Evolutionary conservation across 176 grass and related monocot genomes (phyloP).

Genomic region (Raddia distichophylla): DNA sequence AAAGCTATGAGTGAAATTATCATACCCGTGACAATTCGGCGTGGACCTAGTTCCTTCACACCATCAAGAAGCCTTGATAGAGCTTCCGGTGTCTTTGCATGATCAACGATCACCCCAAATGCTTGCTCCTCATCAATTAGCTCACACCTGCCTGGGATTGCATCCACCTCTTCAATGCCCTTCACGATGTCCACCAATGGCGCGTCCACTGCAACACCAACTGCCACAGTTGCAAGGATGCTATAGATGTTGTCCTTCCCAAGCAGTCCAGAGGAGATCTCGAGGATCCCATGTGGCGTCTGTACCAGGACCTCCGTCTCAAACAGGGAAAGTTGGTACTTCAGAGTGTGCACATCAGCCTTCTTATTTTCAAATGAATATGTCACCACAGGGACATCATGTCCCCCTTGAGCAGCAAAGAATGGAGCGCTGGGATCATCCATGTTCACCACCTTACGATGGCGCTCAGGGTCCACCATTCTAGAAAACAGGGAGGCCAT

Average conservation of each 20-base stretch:
- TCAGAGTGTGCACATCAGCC: conserved; percentile 81
- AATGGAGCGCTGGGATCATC: conserved; percentile 81
- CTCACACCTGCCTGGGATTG: conserved; percentile 88
- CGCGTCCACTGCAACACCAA: conserved; percentile 83
- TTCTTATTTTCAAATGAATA: conserved; percentile 95
- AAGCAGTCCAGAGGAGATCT: conserved; percentile 94
- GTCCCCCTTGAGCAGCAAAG: conserved; percentile 74
- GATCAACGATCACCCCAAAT: conserved; percentile 88
- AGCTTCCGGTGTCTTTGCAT: conserved; percentile 74
- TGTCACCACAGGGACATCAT: conserved; percentile 82
- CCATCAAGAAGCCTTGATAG: conserved; percentile 80
- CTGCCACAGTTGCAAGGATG: conserved; percentile 94
- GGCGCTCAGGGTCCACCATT: conserved; percentile 87
- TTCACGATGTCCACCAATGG: conserved; percentile 91
- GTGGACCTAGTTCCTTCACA: conserved; percentile 77
- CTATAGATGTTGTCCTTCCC: conserved; percentile 85
- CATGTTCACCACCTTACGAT: conserved; percentile 90
- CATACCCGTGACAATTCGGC: conserved; percentile 83
- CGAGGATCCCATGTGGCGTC: conserved; percentile 91
- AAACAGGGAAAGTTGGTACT: conserved; percentile 91
- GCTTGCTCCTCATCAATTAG: conserved; percentile 98
- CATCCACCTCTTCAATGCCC: conserved; percentile 96
- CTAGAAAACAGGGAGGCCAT: conserved; percentile 66
- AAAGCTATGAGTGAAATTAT: conserved; percentile 16
- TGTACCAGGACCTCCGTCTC: conserved; percentile 92